Conservation (phyloP, 306 rosid species). For the Pachyrhizus erosus region DNA sequence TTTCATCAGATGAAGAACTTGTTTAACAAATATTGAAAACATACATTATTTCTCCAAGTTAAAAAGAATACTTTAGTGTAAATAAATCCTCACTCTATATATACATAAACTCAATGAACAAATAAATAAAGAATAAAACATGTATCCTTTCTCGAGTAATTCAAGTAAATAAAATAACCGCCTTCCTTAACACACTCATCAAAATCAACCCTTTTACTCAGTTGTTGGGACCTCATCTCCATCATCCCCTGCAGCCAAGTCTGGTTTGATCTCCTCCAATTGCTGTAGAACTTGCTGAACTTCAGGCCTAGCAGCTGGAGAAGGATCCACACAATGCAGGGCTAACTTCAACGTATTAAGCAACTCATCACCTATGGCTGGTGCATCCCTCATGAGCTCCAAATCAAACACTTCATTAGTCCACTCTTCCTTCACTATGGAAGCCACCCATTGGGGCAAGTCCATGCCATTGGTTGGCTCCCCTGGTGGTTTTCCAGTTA, state of each 20-base stretch:
- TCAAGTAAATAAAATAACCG: conserved; percentile 15
- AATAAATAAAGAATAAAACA: conserved; percentile 53
- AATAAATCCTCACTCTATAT: conserved; percentile 42
- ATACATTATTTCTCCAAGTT: conserved; percentile 40
- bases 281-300: conserved; percentile 81
- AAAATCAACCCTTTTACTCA: conserved; percentile 40
- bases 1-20: conserved; percentile 17
- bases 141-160: conserved; percentile 26
- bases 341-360: conserved; percentile 86
- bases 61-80: conserved; percentile 43
- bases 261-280: conserved; percentile 74
- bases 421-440: conserved; percentile 89
- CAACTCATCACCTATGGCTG: conserved; percentile 68
- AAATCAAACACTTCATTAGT: conserved; percentile 90
- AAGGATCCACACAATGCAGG: conserved; percentile 88
- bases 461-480: conserved; percentile 85
- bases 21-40: conserved; percentile 36
- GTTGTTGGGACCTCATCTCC: conserved; percentile 42
- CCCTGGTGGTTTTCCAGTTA: conserved; percentile 83
- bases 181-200: not conserved
- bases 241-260: conserved; percentile 60
- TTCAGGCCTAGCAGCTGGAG: conserved; percentile 82
- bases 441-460: conserved; percentile 93
- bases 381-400: conserved; percentile 82
- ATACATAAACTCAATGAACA: conserved; percentile 43